Evolutionary conservation across 2,329 filamentous ascomycete genomes (phyloP), one percentile per base, ranked within the genome.

Genomic region (Ceratocystis ficicola): DNA sequence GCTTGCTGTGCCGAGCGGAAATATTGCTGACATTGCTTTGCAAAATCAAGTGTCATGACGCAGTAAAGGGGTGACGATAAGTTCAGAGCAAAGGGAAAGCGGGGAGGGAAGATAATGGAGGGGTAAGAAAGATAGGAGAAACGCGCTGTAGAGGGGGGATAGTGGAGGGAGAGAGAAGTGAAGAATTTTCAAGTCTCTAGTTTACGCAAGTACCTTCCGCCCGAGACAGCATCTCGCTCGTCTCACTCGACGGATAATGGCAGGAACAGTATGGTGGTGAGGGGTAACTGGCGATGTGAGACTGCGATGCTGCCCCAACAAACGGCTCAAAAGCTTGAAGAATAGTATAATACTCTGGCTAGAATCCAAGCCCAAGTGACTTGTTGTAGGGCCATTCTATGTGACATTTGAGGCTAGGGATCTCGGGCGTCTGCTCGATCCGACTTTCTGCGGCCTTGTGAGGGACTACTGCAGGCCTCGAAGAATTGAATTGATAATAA

Each of bases 161-260:
- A 22, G 44, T 41, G 10, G 5, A 30, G 59, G 48, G 62, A n/a
- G 32, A 36, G 44, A 48, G 48, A 64, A 57, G 62, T 57, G 62
- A 64, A 64, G 44, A 55, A 10, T 64, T 48, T 64, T 55, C 62
- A 64, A n/a, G 17, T 44, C 10, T 25, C 25, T 3, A 22, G n/a
- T 50, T 52, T 52, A 52, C n/a, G 48, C 48, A 52, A 52, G 20
- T 22, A 25, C n/a, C 48, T 52, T 52, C 48, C n/a, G 48, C 20
- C 25, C 20, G 48, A 52, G 7, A 20, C n/a, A 52, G 48, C 12
- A 8, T 25, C 20, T 52, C 25, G 6, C 48, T 12, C 25, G 20
- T 5, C 17, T n/a, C 20, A 22, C 46, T 50, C n/a, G 7, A 10
- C 20, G 8, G 25, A 10, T 3, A 12, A 25, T 10, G 7, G 48